Evolutionary conservation across 768 basidiomycete species (phyloP), one percentile per base, ranked within the genome.

Genomic region (Paxillus involutus): DNA sequence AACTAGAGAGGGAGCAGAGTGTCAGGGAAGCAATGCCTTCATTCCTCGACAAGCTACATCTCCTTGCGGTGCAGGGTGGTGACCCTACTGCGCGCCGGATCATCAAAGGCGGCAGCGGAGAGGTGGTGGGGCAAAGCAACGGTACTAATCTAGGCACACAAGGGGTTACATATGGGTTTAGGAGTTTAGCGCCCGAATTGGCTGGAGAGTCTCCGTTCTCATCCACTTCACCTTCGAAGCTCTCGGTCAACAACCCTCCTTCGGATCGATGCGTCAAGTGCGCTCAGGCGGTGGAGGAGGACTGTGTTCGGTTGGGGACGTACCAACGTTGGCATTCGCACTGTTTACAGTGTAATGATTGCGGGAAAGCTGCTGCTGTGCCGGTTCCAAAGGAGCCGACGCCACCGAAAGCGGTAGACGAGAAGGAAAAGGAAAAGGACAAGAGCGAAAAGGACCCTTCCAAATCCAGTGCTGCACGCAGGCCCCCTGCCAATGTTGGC

Each of bases 251-350:
- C 57, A 84, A 83, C 58, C 88, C 89, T 14, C 91, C 91, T 7
- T 90, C 89, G 16, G 97, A 99, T 74, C 81, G 94, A 39, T 99
- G 97, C 66, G 82, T 93, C 47, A 86, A 84, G 64, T 99, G 97
- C 70, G 80, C 82, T 41, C 76, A 85, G 57, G 96, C 96, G 0
- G 92, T 99, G 21, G 97, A 99, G 72, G 97, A 99, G 69, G 97
- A 98, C 60, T 98, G 97, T 64, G 90, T 93, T 43, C 82, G 97
- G 53, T 74, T 96, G 29, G 97, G 94, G 33, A 95, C 94, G n/a
- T 96, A 94, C 73, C 88, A 93, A 65, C 81, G 96, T 44, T 98
- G 97, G 97, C 97, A 99, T 72, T 91, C 93, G 2, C 80, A 89
- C 32, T 99, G 97, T 68, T 75, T 99, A n/a, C 84, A 88, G 54